Evolutionary conservation across 768 basidiomycete genomes (phyloP).

Genomic region (Trametes coccinea): DNA sequence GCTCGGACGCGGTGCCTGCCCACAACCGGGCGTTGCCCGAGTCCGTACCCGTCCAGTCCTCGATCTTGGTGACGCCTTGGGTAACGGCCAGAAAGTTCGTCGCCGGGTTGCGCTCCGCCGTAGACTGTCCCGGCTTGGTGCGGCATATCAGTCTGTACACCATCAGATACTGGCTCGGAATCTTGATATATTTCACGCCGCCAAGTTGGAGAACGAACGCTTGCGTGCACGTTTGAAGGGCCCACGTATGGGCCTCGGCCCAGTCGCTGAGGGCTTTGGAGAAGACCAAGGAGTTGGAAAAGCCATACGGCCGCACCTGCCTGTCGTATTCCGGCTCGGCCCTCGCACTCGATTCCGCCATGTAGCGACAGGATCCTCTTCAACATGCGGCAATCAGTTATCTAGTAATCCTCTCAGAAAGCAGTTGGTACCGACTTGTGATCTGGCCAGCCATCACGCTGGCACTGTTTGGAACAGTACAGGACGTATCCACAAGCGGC

Average conservation of each 20-base stretch:
- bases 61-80: neutral
- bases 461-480: slow-evolving; percentile 7
- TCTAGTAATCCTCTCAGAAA: too few relatives aligned
- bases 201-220: neutral
- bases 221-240: neutral
- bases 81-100: neutral
- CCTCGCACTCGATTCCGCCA: neutral
- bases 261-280: neutral
- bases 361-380: neutral
- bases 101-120: neutral
- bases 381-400: neutral
- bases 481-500: neutral
- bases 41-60: neutral
- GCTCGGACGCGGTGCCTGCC: neutral
- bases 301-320: neutral
- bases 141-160: neutral
- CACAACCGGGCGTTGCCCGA: neutral
- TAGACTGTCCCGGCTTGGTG: neutral
- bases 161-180: neutral
- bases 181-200: neutral
- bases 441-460: neutral
- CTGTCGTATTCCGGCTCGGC: neutral
- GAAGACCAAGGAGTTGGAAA: neutral
- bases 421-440: neutral
- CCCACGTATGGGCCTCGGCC: slow-evolving; percentile 1